Evolutionary conservation across 179 eudicot genomes (phyloP).

Genomic region (Dionaea muscipula): DNA sequence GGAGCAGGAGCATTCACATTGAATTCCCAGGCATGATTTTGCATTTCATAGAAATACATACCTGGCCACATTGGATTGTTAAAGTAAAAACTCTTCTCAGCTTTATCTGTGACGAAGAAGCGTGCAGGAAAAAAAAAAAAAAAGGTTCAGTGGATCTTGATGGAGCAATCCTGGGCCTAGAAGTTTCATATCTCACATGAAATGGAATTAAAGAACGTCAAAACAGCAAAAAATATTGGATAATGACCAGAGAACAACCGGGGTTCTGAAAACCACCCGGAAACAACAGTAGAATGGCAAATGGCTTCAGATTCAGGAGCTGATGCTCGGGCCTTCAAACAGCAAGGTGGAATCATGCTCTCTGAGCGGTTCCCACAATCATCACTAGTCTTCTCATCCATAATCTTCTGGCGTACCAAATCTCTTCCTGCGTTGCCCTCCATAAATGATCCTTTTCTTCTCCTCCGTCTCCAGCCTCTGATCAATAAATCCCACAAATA

Average conservation of each 20-base stretch:
- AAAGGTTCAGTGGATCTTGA: not conserved
- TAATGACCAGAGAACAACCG: conserved; percentile 45
- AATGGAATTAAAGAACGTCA: conserved; percentile 4
- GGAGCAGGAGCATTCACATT: not conserved
- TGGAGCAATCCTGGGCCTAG: no score
- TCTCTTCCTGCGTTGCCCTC: conserved; percentile 58
- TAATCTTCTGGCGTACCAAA: conserved; percentile 66
- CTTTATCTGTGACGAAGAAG: conserved; percentile 35
- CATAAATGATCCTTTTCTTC: conserved; percentile 48
- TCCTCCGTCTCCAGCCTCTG: conserved; percentile 72
- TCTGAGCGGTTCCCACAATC: conserved; percentile 15
- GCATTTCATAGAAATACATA: conserved; percentile 13
- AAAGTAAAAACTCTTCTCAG: conserved; percentile 44
- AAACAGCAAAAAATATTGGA: conserved; percentile 10
- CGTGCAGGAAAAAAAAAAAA: conserved; percentile 8
- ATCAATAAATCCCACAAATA: conserved; percentile 11
- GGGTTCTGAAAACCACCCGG: conserved; percentile 90
- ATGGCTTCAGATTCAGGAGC: conserved; percentile 58
- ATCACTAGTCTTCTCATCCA: conserved; percentile 68
- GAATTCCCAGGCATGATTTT: conserved; percentile 2
- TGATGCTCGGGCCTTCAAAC: conserved; percentile 61
- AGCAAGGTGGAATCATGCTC: conserved; percentile 60
- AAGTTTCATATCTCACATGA: no score
- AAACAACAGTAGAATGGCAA: conserved; percentile 83
- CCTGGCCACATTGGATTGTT: conserved; percentile 99